Percentiles rank a stretch among this genome's conserved stretches.
These are phyloP conservation scores for Podaxis sp. DNA, from an alignment of 768 basidiomycete genomes.

Conservation along the genomic window DNA sequence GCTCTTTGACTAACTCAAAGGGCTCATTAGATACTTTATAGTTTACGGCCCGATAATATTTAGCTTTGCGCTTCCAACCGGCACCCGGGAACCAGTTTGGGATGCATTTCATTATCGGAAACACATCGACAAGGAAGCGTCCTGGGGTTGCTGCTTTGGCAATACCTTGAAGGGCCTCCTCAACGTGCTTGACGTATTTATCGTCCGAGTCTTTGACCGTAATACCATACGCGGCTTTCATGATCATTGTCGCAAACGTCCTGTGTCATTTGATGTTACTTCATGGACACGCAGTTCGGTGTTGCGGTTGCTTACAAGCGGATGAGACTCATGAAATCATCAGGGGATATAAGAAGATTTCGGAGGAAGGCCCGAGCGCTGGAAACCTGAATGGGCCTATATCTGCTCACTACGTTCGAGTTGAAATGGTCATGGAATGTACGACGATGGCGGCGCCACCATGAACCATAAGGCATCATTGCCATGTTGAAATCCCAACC, in stretches of 20 bases:
- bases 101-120: slow-evolving; percentile 25
- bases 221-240: slow-evolving; percentile 28
- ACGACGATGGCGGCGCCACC: slow-evolving; percentile 24
- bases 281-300: not conserved
- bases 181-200: slow-evolving; percentile 30
- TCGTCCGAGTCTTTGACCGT: slow-evolving; percentile 29
- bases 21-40: not conserved
- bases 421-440: slow-evolving; percentile 27
- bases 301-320: slow-evolving; percentile 9
- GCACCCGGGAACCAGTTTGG: slow-evolving; percentile 40
- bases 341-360: slow-evolving; percentile 27
- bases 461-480: slow-evolving; percentile 24
- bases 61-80: slow-evolving; percentile 25
- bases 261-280: not conserved
- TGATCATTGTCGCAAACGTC: slow-evolving; percentile 18
- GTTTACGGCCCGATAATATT: not conserved
- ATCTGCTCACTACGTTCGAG: slow-evolving; percentile 13
- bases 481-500: slow-evolving; percentile 17
- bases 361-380: slow-evolving; percentile 30
- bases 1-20: slow-evolving; percentile 1
- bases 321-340: slow-evolving; percentile 26
- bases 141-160: slow-evolving; percentile 23
- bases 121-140: slow-evolving; percentile 15
- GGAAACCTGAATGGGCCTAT: slow-evolving; percentile 20
- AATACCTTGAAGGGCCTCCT: slow-evolving; percentile 26